These are phyloP conservation scores for Clarireedia homoeocarpa DNA, from an alignment of 2,329 filamentous ascomycete species.

Conservation along the genomic window DNA sequence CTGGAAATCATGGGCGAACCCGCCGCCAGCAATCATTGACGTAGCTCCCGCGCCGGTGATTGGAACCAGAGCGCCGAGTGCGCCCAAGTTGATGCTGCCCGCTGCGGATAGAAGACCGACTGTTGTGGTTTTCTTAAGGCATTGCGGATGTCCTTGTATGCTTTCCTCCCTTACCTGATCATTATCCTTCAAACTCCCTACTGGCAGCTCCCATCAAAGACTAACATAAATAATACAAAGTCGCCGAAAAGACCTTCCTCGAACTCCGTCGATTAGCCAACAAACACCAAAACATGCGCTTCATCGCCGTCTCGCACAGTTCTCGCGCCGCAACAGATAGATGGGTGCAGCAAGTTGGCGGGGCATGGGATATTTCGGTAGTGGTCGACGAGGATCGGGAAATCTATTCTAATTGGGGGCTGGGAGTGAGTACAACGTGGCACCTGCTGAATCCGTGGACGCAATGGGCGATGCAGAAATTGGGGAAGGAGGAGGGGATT, in stretches of 20 bases:
- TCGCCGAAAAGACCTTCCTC: constrained; percentile 61
- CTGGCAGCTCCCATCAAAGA: neutral
- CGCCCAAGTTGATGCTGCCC: constrained; percentile 33
- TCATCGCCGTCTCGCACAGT: constrained; percentile 56
- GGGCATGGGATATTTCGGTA: constrained; percentile 42
- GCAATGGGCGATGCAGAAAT: constrained; percentile 46
- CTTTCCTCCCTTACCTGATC: neutral
- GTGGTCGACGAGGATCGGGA: constrained; percentile 54
- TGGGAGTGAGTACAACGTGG: constrained; percentile 54
- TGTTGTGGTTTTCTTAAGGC: constrained; percentile 59
- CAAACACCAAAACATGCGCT: constrained; percentile 43
- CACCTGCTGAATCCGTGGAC: constrained; percentile 54
- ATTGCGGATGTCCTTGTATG: constrained; percentile 71
- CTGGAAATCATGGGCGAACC: constrained; percentile 26
- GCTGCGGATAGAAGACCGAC: constrained; percentile 43
- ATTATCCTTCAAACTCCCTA: neutral
- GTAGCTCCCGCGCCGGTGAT: constrained; percentile 19
- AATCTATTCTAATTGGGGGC: constrained; percentile 58
- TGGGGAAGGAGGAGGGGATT: constrained; percentile 57
- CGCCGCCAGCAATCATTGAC: constrained; percentile 22
- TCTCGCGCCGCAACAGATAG: constrained; percentile 48
- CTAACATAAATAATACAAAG: constrained; percentile 31
- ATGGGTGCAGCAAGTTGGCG: constrained; percentile 25
- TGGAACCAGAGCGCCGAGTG: constrained; percentile 20
- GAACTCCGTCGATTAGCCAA: constrained; percentile 46